Evolutionary conservation across 2,329 filamentous ascomycete genomes (phyloP), one percentile per base, ranked within the genome.

Genomic region (Penicillium olsonii): DNA sequence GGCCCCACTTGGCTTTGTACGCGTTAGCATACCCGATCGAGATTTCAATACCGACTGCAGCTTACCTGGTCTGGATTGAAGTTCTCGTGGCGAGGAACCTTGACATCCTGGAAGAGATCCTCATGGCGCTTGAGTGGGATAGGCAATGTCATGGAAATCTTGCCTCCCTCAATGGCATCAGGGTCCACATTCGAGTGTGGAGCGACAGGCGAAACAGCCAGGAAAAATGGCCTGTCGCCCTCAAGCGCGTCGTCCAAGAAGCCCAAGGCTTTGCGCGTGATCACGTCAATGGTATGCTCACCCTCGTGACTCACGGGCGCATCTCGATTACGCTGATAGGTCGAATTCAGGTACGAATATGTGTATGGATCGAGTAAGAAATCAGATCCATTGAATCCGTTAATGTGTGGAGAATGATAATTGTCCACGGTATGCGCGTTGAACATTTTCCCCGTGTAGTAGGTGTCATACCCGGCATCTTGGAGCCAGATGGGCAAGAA

Each of bases 321-420:
- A 1, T 83, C 77, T 2, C 74, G 68, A 56, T 88, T 85, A 9
- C 81, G 76, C 52, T 85, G 80, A 63, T 84, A 85, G 4, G 79
- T 84, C 2, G 81, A 75, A 61, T 88, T 87, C 20, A 84, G 75
- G 61, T 88, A 90, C 22, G 80, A 74, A 60, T 89, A 89, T 0
- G 86, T 89, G 55, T 62, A 67, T 2, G 70, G 70, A 42, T 73
- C 70, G 8, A 78, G 66, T 3, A 77, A 62, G 53, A 78, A 75
- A 37, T 77, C 74, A 0, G 69, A 71, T 5, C 65, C 67, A 24
- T 67, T 74, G 45, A 72, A 75, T 0, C 71, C 72, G 14, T 64
- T 63, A 2, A 64, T 61, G 39, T 65, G 59, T 0, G 72, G 72
- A 2, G 55, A 53, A 50, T 80, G 59, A 55, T 80, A 82, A 55